These are phyloP conservation scores for Xerocomellus chrysenteron DNA, from an alignment of 768 basidiomycete genomes.

Conservation along the genomic window DNA sequence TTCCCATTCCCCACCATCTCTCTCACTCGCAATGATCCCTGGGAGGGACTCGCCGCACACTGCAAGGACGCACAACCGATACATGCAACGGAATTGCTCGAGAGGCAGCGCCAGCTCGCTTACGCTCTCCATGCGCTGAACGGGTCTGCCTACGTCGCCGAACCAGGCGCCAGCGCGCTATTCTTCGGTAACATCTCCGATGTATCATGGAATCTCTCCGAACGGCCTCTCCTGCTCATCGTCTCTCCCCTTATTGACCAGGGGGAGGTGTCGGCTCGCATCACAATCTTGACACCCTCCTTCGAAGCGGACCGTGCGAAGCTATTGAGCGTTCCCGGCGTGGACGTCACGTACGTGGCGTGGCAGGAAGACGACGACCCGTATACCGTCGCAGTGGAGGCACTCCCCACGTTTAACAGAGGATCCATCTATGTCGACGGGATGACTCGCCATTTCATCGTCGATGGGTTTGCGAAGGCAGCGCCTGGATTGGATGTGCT, in stretches of 20 bases:
- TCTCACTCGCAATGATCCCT: constrained; percentile 7
- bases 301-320: constrained; percentile 77
- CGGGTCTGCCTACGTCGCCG: constrained; percentile 71
- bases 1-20: neutral
- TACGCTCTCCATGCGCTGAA: constrained; percentile 46
- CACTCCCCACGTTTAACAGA: constrained; percentile 23
- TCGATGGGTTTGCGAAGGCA: constrained; percentile 56
- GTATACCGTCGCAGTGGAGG: constrained; percentile 47
- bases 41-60: constrained; percentile 36
- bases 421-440: constrained; percentile 61
- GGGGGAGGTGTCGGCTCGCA: constrained; percentile 36
- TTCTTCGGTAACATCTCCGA: constrained; percentile 74
- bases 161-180: constrained; percentile 69
- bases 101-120: constrained; percentile 57
- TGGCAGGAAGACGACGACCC: constrained; percentile 74
- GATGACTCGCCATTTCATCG: constrained; percentile 59
- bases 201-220: constrained; percentile 66
- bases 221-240: constrained; percentile 74
- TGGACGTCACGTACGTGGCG: constrained; percentile 45
- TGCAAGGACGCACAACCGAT: constrained; percentile 54
- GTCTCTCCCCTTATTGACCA: constrained; percentile 43
- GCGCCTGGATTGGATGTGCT: constrained; percentile 38
- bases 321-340: constrained; percentile 51
- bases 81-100: constrained; percentile 41
- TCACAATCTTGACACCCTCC: constrained; percentile 69